phyloP scores from a whole-genome alignment of 306 rosid species.

The Rosa rugosa region DNA sequence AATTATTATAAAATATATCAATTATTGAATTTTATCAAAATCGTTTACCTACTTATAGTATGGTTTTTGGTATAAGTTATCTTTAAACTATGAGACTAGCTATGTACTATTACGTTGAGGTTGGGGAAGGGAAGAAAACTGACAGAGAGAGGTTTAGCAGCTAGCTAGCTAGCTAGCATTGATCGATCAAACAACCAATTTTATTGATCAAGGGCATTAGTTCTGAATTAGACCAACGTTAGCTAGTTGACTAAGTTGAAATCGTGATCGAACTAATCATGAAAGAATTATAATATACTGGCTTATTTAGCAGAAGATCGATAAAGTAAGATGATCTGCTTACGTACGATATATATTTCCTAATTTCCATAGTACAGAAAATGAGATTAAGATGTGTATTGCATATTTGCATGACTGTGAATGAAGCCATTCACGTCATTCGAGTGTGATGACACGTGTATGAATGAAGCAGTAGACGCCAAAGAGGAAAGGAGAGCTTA shows the following conservation, averaged over 20 bases:
- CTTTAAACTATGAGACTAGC: too few species aligned
- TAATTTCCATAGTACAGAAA: slow-evolving; percentile 11
- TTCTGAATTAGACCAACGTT: background rate
- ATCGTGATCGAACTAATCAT: background rate
- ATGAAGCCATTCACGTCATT: slow-evolving; percentile 16
- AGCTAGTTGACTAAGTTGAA: background rate
- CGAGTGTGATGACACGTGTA: slow-evolving; percentile 20
- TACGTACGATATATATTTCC: background rate
- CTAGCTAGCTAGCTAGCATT: background rate
- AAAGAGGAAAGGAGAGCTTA: slow-evolving; percentile 2
- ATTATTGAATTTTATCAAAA: too few species aligned
- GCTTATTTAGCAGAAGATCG: slow-evolving; percentile 2
- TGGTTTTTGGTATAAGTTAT: too few species aligned
- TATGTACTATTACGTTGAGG: too few species aligned
- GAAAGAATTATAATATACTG: slow-evolving; percentile 26
- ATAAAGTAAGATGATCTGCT: slow-evolving; percentile 42
- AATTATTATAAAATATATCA: too few species aligned
- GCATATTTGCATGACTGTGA: background rate
- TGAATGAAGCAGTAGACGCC: slow-evolving; percentile 20
- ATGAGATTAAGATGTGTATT: slow-evolving; percentile 19
- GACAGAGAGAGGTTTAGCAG: background rate
- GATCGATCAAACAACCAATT: background rate
- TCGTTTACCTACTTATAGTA: too few species aligned
- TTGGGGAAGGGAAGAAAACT: too few species aligned
- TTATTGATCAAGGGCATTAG: background rate